A percentile compares a stretch with the other conserved stretches of the same genome.
Evolutionary conservation across 352 stramenopile species (phyloP).

Genomic region (Phytopythium litorale): DNA sequence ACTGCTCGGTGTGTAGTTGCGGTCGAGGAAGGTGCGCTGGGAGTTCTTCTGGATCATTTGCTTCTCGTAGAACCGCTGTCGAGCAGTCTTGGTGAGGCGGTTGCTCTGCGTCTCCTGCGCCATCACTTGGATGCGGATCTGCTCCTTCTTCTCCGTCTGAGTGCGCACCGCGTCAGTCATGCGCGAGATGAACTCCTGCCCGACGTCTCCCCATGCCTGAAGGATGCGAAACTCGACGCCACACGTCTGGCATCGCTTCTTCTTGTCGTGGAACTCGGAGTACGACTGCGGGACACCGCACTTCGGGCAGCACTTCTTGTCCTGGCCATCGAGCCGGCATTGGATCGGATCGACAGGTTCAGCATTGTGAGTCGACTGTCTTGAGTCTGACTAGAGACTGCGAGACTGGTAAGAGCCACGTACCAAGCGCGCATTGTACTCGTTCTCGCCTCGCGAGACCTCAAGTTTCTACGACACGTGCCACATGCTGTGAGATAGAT

Average conservation of each 20-base stretch:
- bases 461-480: constrained; percentile 52
- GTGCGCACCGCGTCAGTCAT: constrained; percentile 41
- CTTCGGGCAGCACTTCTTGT: constrained; percentile 77
- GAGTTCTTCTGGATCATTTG: constrained; percentile 45
- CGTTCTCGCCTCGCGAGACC: constrained; percentile 66
- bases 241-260: constrained; percentile 81
- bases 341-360: not conserved
- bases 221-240: constrained; percentile 67
- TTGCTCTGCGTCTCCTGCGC: constrained; percentile 27
- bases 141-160: constrained; percentile 41
- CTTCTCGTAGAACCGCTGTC: constrained; percentile 70
- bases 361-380: not conserved
- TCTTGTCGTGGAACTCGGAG: constrained; percentile 83
- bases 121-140: constrained; percentile 44
- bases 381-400: not conserved
- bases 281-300: constrained; percentile 71
- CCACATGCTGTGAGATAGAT: not conserved
- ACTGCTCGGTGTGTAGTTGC: constrained; percentile 46
- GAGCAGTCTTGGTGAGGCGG: constrained; percentile 41
- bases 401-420: not conserved
- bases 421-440: constrained; percentile 64
- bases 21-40: constrained; percentile 55
- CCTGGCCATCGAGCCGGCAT: constrained; percentile 20
- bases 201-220: constrained; percentile 75
- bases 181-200: constrained; percentile 51